Evolutionary conservation across 2,329 filamentous ascomycete species (phyloP).

Genomic region (Ceratocystis cubensis): DNA sequence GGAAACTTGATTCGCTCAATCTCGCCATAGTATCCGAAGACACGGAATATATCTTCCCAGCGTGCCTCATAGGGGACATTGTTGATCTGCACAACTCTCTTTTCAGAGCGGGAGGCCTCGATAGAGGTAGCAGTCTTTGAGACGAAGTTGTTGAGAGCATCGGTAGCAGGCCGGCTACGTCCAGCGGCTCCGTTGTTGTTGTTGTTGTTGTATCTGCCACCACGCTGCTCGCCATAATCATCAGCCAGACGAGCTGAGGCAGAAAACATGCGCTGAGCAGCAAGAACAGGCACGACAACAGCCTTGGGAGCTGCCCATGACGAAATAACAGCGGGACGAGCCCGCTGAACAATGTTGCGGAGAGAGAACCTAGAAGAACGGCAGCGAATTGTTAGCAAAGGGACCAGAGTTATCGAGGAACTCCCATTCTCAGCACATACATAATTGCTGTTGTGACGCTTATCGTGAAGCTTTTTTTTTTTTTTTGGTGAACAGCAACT

Average conservation of each 20-base stretch:
- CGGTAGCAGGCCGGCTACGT: not conserved
- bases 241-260: not conserved
- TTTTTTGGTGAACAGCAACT: not conserved
- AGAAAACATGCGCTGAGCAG: slow-evolving; percentile 15
- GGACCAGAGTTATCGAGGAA: not conserved
- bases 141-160: slow-evolving; percentile 17
- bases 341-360: slow-evolving; percentile 18
- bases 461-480: not conserved
- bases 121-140: slow-evolving; percentile 17
- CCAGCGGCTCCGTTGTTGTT: slow-evolving; percentile 2
- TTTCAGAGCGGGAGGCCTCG: slow-evolving; percentile 15
- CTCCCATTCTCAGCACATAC: not conserved
- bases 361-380: slow-evolving; percentile 15
- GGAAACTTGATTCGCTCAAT: slow-evolving; percentile 19
- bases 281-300: not conserved
- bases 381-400: not conserved
- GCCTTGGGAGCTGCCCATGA: slow-evolving; percentile 11
- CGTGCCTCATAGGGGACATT: slow-evolving; percentile 17
- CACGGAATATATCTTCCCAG: slow-evolving; percentile 20
- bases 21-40: slow-evolving; percentile 20
- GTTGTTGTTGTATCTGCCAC: slow-evolving; percentile 2
- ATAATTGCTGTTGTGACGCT: not conserved
- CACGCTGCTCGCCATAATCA: not conserved
- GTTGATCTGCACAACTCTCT: slow-evolving; percentile 15
- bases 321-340: slow-evolving; percentile 13